phyloP scores from a whole-genome alignment of 2,329 filamentous ascomycete species.

The Bipolaris zeicola region DNA sequence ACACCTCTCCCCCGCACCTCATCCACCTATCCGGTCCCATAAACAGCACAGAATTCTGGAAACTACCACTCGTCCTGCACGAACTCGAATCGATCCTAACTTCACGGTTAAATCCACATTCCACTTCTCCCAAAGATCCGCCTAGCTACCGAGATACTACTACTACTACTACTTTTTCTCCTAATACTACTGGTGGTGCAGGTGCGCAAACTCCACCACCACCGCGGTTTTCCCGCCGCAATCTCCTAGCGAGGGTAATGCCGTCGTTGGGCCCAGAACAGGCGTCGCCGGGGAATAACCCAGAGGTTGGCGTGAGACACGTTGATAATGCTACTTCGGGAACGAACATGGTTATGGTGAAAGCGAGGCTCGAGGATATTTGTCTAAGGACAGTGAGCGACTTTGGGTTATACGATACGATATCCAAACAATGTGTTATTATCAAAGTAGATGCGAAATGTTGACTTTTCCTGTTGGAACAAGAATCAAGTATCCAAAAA shows the following conservation, averaged over 20 bases:
- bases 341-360: constrained; percentile 32
- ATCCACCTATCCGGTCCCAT: constrained; percentile 49
- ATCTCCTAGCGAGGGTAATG: constrained; percentile 32
- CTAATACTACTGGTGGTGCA: neutral
- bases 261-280: constrained; percentile 29
- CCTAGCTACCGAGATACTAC: neutral
- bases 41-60: constrained; percentile 53
- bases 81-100: constrained; percentile 48
- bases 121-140: constrained; percentile 11
- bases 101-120: constrained; percentile 37
- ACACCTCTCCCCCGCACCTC: constrained; percentile 49
- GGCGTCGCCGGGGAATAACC: constrained; percentile 22
- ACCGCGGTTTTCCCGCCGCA: constrained; percentile 16
- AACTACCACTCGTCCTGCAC: constrained; percentile 47
- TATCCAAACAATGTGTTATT: constrained; percentile 43
- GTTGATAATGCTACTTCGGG: neutral
- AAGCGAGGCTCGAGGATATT: constrained; percentile 40
- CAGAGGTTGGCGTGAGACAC: constrained; percentile 27
- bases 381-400: constrained; percentile 43
- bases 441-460: constrained; percentile 40
- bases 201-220: constrained; percentile 3
- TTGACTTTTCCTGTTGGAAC: constrained; percentile 16
- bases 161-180: too few relatives aligned
- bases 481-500: neutral
- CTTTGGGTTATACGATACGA: constrained; percentile 46